A percentile compares a stretch with the other conserved stretches of the same genome.
phyloP scores from a whole-genome alignment of 2,329 filamentous ascomycete genomes.

The Parafenestella ontariensis region DNA sequence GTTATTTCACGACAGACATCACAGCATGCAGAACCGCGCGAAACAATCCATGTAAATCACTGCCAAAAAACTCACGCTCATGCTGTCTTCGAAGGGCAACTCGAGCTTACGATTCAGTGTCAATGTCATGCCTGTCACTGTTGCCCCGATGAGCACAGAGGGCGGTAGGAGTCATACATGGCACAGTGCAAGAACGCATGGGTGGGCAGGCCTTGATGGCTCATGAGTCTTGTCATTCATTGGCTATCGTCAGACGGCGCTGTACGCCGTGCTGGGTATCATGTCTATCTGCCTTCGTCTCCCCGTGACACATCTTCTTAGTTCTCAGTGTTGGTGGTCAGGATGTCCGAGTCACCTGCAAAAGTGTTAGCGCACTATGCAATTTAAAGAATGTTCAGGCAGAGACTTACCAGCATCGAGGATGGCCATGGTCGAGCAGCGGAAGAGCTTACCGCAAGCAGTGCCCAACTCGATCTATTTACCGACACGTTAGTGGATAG shows the following conservation, averaged over 20 bases:
- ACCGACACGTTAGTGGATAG: constrained; percentile 65
- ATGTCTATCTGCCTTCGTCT: constrained; percentile 24
- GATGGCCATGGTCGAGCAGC: constrained; percentile 96
- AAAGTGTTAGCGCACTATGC: constrained; percentile 17
- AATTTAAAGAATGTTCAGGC: background rate
- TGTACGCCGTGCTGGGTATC: constrained; percentile 33
- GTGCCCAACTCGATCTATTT: constrained; percentile 95
- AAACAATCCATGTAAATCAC: too few species aligned
- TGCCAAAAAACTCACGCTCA: background rate
- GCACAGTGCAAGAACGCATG: constrained; percentile 1
- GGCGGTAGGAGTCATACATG: constrained; percentile 9
- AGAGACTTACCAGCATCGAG: constrained; percentile 76
- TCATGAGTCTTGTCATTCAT: constrained; percentile 37
- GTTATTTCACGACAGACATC: too few species aligned
- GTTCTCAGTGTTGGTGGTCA: constrained; percentile 70
- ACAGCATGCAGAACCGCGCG: too few species aligned
- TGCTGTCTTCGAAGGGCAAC: background rate
- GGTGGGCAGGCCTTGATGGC: constrained; percentile 18
- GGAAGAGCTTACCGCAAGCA: constrained; percentile 98
- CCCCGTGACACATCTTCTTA: constrained; percentile 18
- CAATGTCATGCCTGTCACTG: background rate
- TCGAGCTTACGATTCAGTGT: background rate
- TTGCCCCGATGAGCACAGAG: background rate
- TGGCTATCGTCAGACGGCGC: constrained; percentile 32
- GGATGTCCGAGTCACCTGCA: constrained; percentile 83